Evolutionary conservation across 768 basidiomycete genomes (phyloP).

Genomic region (Floccularia luteovirens): DNA sequence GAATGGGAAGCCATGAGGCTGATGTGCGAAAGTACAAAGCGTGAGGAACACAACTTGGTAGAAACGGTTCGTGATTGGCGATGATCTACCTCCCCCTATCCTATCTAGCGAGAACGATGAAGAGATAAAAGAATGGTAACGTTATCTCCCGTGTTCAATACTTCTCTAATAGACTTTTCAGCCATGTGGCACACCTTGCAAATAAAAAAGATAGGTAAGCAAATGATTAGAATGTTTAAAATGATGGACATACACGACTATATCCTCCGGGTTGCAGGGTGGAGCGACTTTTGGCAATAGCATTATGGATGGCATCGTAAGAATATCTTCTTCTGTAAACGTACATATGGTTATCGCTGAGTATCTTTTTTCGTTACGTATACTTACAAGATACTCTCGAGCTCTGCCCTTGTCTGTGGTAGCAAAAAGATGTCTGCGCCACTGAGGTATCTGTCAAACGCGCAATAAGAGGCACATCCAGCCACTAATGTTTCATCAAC

Average conservation of each 20-base stretch:
- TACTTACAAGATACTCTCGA: constrained; percentile 67
- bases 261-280: constrained; percentile 50
- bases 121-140: constrained; percentile 55
- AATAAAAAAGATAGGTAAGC: constrained; percentile 3
- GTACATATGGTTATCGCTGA: no score
- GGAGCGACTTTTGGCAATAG: constrained; percentile 62
- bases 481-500: constrained; percentile 71
- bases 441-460: constrained; percentile 65
- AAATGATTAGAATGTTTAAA: neutral
- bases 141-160: constrained; percentile 67
- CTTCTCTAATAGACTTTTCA: constrained; percentile 61
- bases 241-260: constrained; percentile 28
- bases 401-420: constrained; percentile 55
- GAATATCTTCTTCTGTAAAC: constrained; percentile 61
- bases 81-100: constrained; percentile 24
- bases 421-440: constrained; percentile 67
- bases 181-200: constrained; percentile 61
- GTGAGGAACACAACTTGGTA: constrained; percentile 25
- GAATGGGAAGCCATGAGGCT: neutral
- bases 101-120: constrained; percentile 27
- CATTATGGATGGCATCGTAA: constrained; percentile 77
- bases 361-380: no score
- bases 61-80: constrained; percentile 28
- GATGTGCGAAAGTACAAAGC: neutral
- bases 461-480: constrained; percentile 74